phyloP scores from a whole-genome alignment of 179 eudicot genomes.

The Gypsophila paniculata region DNA sequence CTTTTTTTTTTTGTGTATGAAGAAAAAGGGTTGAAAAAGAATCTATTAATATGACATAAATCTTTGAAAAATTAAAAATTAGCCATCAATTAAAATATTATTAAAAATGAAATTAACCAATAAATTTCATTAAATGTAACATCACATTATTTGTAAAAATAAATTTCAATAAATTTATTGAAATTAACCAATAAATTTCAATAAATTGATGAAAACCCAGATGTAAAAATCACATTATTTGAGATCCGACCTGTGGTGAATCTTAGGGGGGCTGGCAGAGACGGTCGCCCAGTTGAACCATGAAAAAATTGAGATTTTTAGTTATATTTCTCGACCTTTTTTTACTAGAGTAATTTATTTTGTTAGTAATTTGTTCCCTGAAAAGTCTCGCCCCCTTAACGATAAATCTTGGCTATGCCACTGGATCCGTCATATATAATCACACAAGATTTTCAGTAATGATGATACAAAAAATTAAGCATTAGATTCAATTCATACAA shows the following conservation, averaged over 20 bases:
- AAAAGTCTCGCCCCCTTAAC: too few species aligned
- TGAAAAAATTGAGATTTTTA: too few species aligned
- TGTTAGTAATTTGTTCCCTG: too few species aligned
- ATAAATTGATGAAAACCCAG: conserved; percentile 8
- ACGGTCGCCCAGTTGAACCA: too few species aligned
- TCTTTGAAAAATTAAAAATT: conserved; percentile 2
- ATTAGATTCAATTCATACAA: conserved; percentile 10
- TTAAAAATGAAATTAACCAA: not conserved
- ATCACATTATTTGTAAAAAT: too few species aligned
- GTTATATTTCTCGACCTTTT: too few species aligned
- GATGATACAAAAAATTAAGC: not conserved
- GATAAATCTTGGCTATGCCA: too few species aligned
- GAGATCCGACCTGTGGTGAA: not conserved
- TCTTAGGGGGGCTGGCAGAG: too few species aligned
- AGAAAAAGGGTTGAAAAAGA: conserved; percentile 10
- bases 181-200: not conserved
- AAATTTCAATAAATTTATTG: too few species aligned
- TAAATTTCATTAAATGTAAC: too few species aligned
- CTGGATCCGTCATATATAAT: not conserved
- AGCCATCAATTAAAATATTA: conserved; percentile 12
- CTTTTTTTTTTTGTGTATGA: not conserved
- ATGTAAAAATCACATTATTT: conserved; percentile 3
- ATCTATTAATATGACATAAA: conserved; percentile 1
- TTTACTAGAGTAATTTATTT: too few species aligned
- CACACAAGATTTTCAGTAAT: not conserved